A percentile compares a stretch with the other conserved stretches of the same genome.
Conservation (phyloP, 768 basidiomycete genomes). For the Hysterangium stoloniferum region DNA sequence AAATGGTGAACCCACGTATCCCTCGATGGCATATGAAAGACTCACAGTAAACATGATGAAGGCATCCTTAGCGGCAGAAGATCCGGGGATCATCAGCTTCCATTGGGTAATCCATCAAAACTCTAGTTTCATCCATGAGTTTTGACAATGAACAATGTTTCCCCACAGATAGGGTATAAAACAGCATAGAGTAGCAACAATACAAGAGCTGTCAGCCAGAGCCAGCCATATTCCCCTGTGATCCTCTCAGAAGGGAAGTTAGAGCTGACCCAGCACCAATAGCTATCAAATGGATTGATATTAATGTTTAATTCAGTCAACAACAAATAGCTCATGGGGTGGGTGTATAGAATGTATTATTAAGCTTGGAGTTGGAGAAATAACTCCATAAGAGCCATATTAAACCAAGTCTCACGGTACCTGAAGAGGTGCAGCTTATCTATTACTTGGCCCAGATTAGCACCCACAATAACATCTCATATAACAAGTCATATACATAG, state of each 20-base stretch:
- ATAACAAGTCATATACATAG: too few species aligned
- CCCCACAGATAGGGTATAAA: neutral
- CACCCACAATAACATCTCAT: too few species aligned
- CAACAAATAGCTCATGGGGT: neutral
- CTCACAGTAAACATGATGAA: too few species aligned
- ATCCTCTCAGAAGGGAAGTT: neutral
- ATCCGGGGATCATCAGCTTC: neutral
- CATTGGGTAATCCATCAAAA: neutral
- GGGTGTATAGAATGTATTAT: neutral
- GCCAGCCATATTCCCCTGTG: neutral
- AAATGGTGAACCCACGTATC: too few species aligned
- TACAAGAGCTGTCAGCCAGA: neutral
- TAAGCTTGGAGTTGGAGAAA: too few species aligned
- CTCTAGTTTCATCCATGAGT: neutral
- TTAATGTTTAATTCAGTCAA: neutral
- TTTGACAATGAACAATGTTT: neutral
- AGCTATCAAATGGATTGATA: neutral
- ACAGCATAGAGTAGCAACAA: neutral
- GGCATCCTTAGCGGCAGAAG: too few species aligned
- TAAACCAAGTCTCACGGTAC: too few species aligned
- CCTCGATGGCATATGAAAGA: neutral
- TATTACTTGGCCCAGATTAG: too few species aligned
- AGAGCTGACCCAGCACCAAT: neutral
- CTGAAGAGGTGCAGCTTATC: too few species aligned
- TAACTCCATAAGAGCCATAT: too few species aligned